phyloP scores from a whole-genome alignment of 441 rosid species.

The Eutrema salsugineum region DNA sequence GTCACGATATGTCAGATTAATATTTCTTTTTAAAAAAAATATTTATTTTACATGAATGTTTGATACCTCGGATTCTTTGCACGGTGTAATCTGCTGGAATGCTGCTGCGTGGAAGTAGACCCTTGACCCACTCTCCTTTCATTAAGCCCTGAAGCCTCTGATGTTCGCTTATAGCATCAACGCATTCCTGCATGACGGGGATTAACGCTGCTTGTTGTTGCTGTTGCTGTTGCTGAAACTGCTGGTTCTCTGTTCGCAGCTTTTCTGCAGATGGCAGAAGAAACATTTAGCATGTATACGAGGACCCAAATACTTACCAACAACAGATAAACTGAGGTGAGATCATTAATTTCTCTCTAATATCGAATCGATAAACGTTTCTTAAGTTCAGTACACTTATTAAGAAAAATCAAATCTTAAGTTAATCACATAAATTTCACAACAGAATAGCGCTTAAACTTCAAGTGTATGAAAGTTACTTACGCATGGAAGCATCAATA shows the following conservation, averaged over 20 bases:
- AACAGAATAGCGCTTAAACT: not conserved
- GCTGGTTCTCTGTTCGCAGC: slow-evolving; percentile 40
- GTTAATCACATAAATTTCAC: not conserved
- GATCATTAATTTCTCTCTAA: not conserved
- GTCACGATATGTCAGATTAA: not conserved
- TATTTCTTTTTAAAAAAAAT: not conserved
- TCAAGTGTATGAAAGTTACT: slow-evolving; percentile 28
- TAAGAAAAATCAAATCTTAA: not conserved
- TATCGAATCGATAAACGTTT: not conserved
- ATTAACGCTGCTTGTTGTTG: slow-evolving; percentile 65
- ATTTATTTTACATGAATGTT: not conserved
- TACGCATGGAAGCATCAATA: slow-evolving; percentile 64
- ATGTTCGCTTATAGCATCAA: slow-evolving; percentile 89
- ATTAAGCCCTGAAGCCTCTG: slow-evolving; percentile 82
- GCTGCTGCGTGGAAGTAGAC: slow-evolving; percentile 75
- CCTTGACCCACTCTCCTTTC: slow-evolving; percentile 97
- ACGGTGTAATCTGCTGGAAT: slow-evolving; percentile 72
- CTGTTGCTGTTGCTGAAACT: slow-evolving; percentile 44
- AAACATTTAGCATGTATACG: slow-evolving; percentile 1
- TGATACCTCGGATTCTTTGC: slow-evolving; percentile 70
- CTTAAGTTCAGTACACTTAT: not conserved
- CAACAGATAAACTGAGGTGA: not conserved
- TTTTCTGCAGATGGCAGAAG: slow-evolving; percentile 53
- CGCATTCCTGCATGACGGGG: slow-evolving; percentile 76
- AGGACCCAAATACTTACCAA: not conserved